Percentiles rank a stretch among this genome's conserved stretches.
Evolutionary conservation across 1,284 basidiomycete species (phyloP).

Genomic region (Marasmius sp.): DNA sequence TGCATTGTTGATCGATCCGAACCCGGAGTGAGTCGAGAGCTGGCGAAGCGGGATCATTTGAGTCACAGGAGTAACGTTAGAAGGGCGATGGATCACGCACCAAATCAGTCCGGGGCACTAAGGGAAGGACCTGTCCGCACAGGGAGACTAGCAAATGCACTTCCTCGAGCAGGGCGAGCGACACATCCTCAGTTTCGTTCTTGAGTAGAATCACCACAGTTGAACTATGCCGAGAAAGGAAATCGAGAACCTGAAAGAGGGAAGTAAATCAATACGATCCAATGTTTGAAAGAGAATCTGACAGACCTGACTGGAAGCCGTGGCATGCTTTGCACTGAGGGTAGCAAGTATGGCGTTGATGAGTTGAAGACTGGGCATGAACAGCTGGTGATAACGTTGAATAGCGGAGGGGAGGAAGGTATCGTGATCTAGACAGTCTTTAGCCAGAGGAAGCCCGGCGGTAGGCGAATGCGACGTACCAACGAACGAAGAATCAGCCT

Average conservation of each 20-base stretch:
- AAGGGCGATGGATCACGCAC: slow-evolving; percentile 41
- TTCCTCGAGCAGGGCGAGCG: slow-evolving; percentile 71
- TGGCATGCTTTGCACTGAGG: slow-evolving; percentile 63
- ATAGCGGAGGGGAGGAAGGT: slow-evolving; percentile 86
- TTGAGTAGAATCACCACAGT: slow-evolving; percentile 80
- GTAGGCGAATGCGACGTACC: slow-evolving; percentile 45
- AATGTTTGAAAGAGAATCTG: neutral
- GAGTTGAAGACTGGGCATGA: slow-evolving; percentile 84
- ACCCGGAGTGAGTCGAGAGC: slow-evolving; percentile 68
- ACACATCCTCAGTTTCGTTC: slow-evolving; percentile 64
- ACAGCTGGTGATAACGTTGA: slow-evolving; percentile 86
- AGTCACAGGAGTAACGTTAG: neutral
- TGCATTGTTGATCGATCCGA: slow-evolving; percentile 82
- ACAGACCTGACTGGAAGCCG: slow-evolving; percentile 65
- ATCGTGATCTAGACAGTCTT: slow-evolving; percentile 61
- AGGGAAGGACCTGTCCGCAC: slow-evolving; percentile 63
- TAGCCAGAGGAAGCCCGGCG: neutral
- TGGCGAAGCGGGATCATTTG: slow-evolving; percentile 23
- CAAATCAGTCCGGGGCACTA: slow-evolving; percentile 75
- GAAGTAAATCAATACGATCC: neutral
- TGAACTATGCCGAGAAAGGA: slow-evolving; percentile 77
- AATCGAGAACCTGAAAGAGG: slow-evolving; percentile 61
- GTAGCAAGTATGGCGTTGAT: slow-evolving; percentile 70
- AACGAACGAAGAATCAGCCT: slow-evolving; percentile 79
- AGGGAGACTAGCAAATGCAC: slow-evolving; percentile 75